Conservation (phyloP, 208 protist species). For the Trypanosoma boissoni region DNA sequence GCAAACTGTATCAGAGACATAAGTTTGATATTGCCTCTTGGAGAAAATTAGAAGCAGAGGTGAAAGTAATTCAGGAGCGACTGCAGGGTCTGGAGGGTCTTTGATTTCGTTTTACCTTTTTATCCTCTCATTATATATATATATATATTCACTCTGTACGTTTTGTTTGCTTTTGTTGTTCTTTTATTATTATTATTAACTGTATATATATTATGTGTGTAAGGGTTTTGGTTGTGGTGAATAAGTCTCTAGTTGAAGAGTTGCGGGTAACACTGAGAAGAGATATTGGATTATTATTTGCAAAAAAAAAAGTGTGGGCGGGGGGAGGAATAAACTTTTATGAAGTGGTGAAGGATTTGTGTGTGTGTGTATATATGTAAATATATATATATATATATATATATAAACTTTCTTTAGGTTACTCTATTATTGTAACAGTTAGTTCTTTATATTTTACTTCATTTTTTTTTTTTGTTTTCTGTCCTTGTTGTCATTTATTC, state of each 20-base stretch:
- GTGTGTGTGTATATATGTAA: no score
- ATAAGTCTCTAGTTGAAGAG: neutral
- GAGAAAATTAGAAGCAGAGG: slow-evolving; percentile 39
- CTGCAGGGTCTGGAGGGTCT: slow-evolving; percentile 36
- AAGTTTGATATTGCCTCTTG: slow-evolving; percentile 32
- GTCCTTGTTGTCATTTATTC: neutral
- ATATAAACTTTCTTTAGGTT: neutral
- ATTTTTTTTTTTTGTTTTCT: slow-evolving; percentile 6
- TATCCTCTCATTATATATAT: neutral
- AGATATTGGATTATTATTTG: no score
- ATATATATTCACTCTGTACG: neutral
- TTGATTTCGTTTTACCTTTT: slow-evolving; percentile 3
- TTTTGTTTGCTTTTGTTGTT: neutral
- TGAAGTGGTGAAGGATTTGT: no score
- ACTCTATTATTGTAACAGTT: slow-evolving; percentile 1
- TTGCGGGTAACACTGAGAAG: no score
- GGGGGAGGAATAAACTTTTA: no score
- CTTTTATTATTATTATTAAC: neutral
- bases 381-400: no score
- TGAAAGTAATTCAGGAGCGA: slow-evolving; percentile 32
- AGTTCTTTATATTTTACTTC: neutral
- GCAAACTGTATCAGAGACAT: slow-evolving; percentile 28
- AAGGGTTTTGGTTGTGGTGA: neutral
- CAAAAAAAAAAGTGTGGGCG: no score
- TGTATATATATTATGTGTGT: neutral